Base-by-base conservation (phyloP, 805 yeast species). In the Metschnikowia matae region DNA sequence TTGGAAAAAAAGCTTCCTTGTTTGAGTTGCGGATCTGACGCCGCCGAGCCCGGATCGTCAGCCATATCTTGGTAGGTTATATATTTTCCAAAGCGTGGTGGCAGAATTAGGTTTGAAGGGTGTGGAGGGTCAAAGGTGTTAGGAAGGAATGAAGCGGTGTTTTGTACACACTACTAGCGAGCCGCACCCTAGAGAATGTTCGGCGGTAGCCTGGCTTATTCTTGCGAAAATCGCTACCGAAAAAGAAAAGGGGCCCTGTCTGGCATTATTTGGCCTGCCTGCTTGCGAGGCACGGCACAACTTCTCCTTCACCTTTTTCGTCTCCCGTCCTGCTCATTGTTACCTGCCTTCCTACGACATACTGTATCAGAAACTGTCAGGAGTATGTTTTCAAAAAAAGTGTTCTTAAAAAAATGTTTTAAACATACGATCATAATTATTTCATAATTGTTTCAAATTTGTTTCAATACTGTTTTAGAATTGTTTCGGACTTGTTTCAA, bases 1-100 rank as follows among this genome's bases (percentile, higher is more conserved):
- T 64, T 68, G 41, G 65, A 44, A 49, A 69, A 57, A 20, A 62
- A 56, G 46, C 37, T 49, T 8, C 51, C 45, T 42, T 20, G 50
- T 20, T 29, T 44, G 33, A 14, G 17, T 4, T 15, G 43, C 15
- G 20, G 26, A 14, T 36, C 41, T 2, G 33, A 23, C 14, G 40
- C 13, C 15, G 34, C 14, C 6, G 46, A 23, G 33, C 36, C 53
- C 32, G 35, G 46, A 40, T 50, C 50, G 20, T 50, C 53, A 15
- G 41, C 49, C 52, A 49, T 49, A 20, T 8, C 33, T 41, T 15
- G n/a, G 32, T n/a, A 17, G 7, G 17, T 41, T 36, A n/a, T 26
- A 26, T 26, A 26, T 8, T 8, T 26, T 26, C 10, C 29, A 10
- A 26, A 26, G 29, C 11, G 29, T 26, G 29, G 29, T 26, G 29